Base-by-base conservation (phyloP, 2,329 filamentous ascomycete species). In the Neonectria punicea region DNA sequence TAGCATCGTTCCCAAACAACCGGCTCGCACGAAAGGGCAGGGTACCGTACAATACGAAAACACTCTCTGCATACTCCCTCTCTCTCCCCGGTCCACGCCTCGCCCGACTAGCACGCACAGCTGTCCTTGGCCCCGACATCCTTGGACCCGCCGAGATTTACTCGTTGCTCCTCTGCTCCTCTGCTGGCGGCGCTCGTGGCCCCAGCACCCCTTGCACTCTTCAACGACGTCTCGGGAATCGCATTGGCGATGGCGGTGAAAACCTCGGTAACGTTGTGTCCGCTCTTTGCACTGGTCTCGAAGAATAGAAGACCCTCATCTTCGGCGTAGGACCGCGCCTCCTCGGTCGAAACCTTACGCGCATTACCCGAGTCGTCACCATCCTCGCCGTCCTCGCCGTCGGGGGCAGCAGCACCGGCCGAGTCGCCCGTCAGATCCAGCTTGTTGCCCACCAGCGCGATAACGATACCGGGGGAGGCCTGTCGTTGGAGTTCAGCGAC, bases 221-320 rank as follows among this genome's bases (percentile, higher is more conserved):
- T 98, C 79, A 98, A 84, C 68, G 93, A 97, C 57, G 94, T 97
- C 85, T 99, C 96, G 2, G 96, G 96, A 75, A 99, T 99, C 44
- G 94, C 94, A 78, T 98, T 98, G 65, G 96, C 96, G 78, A 99
- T 99, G 34, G 96, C 96, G 50, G 94, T 98, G 78, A 99, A 99
- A 34, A 99, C 96, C 74, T 98, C 95, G 58, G 92, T 90, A 43
- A 99, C 96, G 79, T 98, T 98, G 77, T 92, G 88, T 28, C 96
- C 96, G 4, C 93, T 96, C 89, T 99, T 99, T 53, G 96, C 96
- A 78, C 93, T 97, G 16, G 96, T 99, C 85, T 99, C 96, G 79
- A 98, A 98, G 84, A 99, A 99, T 70, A 99, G 81, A 70, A 99
- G 83, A 59, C 91, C 89, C 81, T 99, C 96, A 80, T 98, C 95